Evolutionary conservation across 1,284 basidiomycete genomes (phyloP), one percentile per base, ranked within the genome.

Genomic region (Farysia itapuensis): DNA sequence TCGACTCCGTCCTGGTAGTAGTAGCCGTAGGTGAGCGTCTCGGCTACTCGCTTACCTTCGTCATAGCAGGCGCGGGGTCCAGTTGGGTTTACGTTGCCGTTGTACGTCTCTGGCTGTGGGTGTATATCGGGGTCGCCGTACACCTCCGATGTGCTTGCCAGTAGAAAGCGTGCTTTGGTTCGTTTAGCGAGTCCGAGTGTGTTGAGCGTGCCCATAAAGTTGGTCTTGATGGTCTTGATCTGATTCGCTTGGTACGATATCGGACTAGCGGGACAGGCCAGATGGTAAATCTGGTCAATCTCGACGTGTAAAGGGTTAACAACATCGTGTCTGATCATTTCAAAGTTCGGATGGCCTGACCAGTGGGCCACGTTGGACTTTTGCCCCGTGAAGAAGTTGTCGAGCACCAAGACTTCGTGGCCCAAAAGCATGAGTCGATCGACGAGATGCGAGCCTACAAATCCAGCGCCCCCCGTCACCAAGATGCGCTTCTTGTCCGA

Each of bases 131-230:
- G 92, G 79, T 95, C 91, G 12, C 93, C 93, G 75, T 97, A 97
- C 6, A 97, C 89, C 82, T 97, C 93, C 86, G 89, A 91, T 20
- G 93, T 97, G 57, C 89, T 92, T 52, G 87, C 86, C 66, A 97
- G 92, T 61, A 98, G 81, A 83, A 98, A 97, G 41, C 93, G 85
- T 9, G 94, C 94, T 79, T 96, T 96, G 42, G 88, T 91, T 52
- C 92, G 88, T 79, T 96, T 97, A 12, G 94, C 94, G n/a, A 98
- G 83, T 50, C 90, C 94, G 37, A 98, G 86, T 90, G 96, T 94
- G 80, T 98, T 97, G 41, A 63, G 38, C 15, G 67, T 69, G 36
- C 94, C 94, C 83, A 93, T 84, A 80, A 98, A 98, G 21, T 91
- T 94, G 1, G 94, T 97, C 80, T 97, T 97, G 81, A 97, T 85